Evolutionary conservation across 768 basidiomycete genomes (phyloP), one percentile per base, ranked within the genome.

Genomic region (Collybiopsis luxurians): DNA sequence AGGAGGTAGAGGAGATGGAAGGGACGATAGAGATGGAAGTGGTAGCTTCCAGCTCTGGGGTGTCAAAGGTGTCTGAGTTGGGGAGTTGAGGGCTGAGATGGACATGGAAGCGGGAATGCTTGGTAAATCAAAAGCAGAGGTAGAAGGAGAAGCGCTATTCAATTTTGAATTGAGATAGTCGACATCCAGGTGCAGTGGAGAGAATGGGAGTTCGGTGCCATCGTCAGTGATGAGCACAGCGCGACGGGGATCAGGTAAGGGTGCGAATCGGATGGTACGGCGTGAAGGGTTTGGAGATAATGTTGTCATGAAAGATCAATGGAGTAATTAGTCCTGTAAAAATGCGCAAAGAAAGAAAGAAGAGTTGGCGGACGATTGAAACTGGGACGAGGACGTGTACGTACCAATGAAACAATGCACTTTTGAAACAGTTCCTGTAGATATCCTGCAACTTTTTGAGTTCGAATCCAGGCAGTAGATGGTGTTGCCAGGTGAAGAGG

Each of bases 181-280:
- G n/a, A 45, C 4, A 0, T 44, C 34, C 2, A 48, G 26, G 42
- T 21, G 6, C 23, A 23, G 4, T 44, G 42, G 67, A 59, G 51
- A 77, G 15, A 50, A 50, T 24, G 72, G 71, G n/a, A 72, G 59
- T 61, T 78, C 75, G 50, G 71, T 70, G 61, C 73, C 76, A 65
- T 77, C 71, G 59, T 76, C 76, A 24, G 67, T 69, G 58, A 74
- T 66, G 61, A 74, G 60, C 59, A 78, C 74, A 50, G 80, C 77
- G 50, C 82, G 77, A 23, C 82, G 77, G 1, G 90, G 89, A 62
- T 90, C 87, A 1, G 93, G 93, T 17, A 95, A 80, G 1, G 93
- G 93, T 0, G 93, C 92, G 60, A 95, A 95, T 59, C 89, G 83
- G 58, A 95, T 17, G 39, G 48, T 56, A n/a, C 43, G 45, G 43